phyloP scores from a whole-genome alignment of 495 filamentous ascomycete genomes.

The Penicillium manginii region DNA sequence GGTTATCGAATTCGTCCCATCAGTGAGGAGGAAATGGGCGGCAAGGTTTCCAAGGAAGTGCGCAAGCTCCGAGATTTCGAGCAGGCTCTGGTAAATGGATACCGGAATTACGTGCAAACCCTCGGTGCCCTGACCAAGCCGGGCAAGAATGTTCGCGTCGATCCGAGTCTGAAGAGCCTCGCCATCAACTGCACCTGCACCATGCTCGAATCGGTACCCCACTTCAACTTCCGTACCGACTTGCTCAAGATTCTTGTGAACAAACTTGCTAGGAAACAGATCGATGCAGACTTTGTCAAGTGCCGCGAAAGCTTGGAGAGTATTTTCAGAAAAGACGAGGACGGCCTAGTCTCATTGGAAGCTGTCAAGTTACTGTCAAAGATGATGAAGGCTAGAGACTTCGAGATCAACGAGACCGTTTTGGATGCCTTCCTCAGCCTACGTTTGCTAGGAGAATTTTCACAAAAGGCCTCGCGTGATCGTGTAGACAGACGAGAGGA shows the following conservation, averaged over 20 bases:
- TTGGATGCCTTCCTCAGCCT: slow-evolving; percentile 91
- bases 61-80: slow-evolving; percentile 79
- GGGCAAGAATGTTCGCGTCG: slow-evolving; percentile 38
- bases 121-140: slow-evolving; percentile 65
- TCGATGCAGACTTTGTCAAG: slow-evolving; percentile 75
- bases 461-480: slow-evolving; percentile 76
- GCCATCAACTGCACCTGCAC: slow-evolving; percentile 85
- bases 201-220: slow-evolving; percentile 77
- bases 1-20: slow-evolving; percentile 91
- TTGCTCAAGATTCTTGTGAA: slow-evolving; percentile 83
- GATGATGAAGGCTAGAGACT: slow-evolving; percentile 89
- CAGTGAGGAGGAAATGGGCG: slow-evolving; percentile 67
- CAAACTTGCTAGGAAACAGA: slow-evolving; percentile 69
- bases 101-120: slow-evolving; percentile 79
- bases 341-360: slow-evolving; percentile 85
- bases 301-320: slow-evolving; percentile 79
- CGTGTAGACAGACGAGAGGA: slow-evolving; percentile 64
- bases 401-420: slow-evolving; percentile 78
- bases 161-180: slow-evolving; percentile 59
- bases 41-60: slow-evolving; percentile 91
- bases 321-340: slow-evolving; percentile 84
- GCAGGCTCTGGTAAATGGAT: slow-evolving; percentile 77
- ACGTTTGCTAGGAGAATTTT: slow-evolving; percentile 84
- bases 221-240: slow-evolving; percentile 94
- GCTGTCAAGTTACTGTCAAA: slow-evolving; percentile 82